Percentiles rank a stretch among this genome's conserved stretches.
Evolutionary conservation across 2,329 filamentous ascomycete genomes (phyloP).

Genomic region (Claviceps humidiphila): DNA sequence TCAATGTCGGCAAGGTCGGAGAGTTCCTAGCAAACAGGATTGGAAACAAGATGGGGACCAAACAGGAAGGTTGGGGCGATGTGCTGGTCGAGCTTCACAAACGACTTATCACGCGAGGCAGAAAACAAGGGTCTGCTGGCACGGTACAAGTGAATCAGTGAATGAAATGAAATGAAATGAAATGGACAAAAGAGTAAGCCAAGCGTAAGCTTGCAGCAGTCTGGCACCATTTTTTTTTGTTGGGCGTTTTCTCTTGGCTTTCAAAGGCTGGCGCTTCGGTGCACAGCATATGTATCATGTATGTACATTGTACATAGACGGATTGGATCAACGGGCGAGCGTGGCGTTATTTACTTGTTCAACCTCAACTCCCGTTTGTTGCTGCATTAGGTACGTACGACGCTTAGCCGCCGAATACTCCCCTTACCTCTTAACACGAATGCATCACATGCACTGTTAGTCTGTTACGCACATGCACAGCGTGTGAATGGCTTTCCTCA

Average conservation of each 20-base stretch:
- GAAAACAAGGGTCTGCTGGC: constrained; percentile 24
- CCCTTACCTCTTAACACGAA: not conserved
- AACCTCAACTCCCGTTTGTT: not conserved
- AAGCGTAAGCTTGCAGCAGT: too few species aligned
- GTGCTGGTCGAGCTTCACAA: constrained; percentile 41
- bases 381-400: not conserved
- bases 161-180: constrained; percentile 7
- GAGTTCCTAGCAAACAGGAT: constrained; percentile 49
- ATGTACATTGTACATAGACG: not conserved
- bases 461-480: not conserved
- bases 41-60: constrained; percentile 27
- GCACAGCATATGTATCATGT: not conserved
- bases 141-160: constrained; percentile 4
- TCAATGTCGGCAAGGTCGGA: constrained; percentile 62
- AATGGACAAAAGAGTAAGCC: not conserved
- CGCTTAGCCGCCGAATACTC: not conserved
- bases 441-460: not conserved
- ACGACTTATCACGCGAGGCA: constrained; percentile 41
- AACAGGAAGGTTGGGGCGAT: constrained; percentile 37
- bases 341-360: not conserved
- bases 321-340: not conserved
- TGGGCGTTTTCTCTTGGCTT: not conserved
- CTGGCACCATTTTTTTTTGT: not conserved
- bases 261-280: constrained; percentile 4
- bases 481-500: not conserved